phyloP scores from a whole-genome alignment of 176 grass and related monocot genomes.

The Phoenix dactylifera region DNA sequence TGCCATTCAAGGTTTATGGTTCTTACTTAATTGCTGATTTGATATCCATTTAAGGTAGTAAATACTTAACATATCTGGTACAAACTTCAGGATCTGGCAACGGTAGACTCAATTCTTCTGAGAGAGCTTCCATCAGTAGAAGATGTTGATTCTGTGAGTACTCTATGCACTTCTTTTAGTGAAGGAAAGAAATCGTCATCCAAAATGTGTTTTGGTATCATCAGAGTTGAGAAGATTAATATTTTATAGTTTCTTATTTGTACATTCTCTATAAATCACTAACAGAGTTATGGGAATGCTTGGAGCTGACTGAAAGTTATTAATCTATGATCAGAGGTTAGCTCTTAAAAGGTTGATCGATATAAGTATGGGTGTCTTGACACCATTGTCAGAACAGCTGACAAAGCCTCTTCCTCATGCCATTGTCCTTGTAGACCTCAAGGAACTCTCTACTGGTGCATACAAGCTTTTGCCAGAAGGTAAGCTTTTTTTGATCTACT shows the following conservation, averaged over 20 bases:
- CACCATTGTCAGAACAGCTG: slow-evolving; percentile 86
- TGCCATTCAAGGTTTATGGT: slow-evolving; percentile 99
- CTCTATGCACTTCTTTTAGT: slow-evolving; percentile 2
- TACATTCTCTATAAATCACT: too few relatives aligned
- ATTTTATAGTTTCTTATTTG: too few relatives aligned
- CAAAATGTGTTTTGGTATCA: too few relatives aligned
- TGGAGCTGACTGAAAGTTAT: not conserved
- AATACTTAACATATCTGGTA: too few relatives aligned
- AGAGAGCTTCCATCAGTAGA: slow-evolving; percentile 84
- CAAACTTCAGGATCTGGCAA: slow-evolving; percentile 55
- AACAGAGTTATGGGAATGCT: too few relatives aligned
- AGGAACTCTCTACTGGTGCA: slow-evolving; percentile 72
- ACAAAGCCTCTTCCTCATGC: slow-evolving; percentile 83
- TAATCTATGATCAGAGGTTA: slow-evolving; percentile 54
- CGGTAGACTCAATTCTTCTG: slow-evolving; percentile 95
- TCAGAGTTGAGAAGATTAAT: too few relatives aligned
- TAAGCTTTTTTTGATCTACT: slow-evolving; percentile 6
- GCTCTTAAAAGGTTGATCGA: slow-evolving; percentile 96
- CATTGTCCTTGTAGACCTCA: slow-evolving; percentile 77
- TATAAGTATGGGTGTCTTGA: slow-evolving; percentile 85
- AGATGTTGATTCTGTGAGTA: slow-evolving; percentile 70
- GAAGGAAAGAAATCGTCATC: too few relatives aligned
- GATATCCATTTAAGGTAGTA: too few relatives aligned
- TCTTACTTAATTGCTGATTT: slow-evolving; percentile 9
- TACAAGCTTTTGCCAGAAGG: slow-evolving; percentile 92